A percentile compares a stretch with the other conserved stretches of the same genome.
These are phyloP conservation scores for Fusarium liriodendri DNA, from an alignment of 2,329 filamentous ascomycete genomes.

Conservation along the genomic window DNA sequence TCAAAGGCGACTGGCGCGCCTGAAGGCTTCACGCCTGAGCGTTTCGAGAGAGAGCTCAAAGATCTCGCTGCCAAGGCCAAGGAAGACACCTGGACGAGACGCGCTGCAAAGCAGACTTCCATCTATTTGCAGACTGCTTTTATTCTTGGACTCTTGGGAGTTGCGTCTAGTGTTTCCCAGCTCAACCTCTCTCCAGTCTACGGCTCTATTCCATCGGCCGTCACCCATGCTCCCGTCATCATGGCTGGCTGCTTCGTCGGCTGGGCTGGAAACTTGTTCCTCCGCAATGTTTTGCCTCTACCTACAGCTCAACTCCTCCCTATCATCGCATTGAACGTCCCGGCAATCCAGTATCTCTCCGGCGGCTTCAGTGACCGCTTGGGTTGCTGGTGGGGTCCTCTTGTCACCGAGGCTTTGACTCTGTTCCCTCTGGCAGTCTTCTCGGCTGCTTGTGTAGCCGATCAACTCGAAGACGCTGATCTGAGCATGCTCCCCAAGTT, in stretches of 20 bases:
- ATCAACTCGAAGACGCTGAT: slow-evolving; percentile 71
- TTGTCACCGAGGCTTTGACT: slow-evolving; percentile 79
- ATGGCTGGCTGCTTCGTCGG: slow-evolving; percentile 76
- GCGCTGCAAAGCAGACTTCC: slow-evolving; percentile 50
- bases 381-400: slow-evolving; percentile 77
- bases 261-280: slow-evolving; percentile 73
- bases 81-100: slow-evolving; percentile 47
- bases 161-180: slow-evolving; percentile 77
- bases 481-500: slow-evolving; percentile 66
- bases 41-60: slow-evolving; percentile 66
- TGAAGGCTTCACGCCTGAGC: slow-evolving; percentile 59
- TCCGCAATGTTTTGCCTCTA: slow-evolving; percentile 60
- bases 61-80: slow-evolving; percentile 59
- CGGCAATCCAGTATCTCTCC: slow-evolving; percentile 78
- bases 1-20: slow-evolving; percentile 38
- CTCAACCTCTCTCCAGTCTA: slow-evolving; percentile 87
- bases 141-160: slow-evolving; percentile 57
- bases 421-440: slow-evolving; percentile 76
- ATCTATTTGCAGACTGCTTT: slow-evolving; percentile 51
- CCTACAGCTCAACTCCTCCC: slow-evolving; percentile 70
- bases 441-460: slow-evolving; percentile 72
- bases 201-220: slow-evolving; percentile 80
- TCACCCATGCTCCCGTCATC: slow-evolving; percentile 77
- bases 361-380: slow-evolving; percentile 73
- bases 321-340: slow-evolving; percentile 80